Evolutionary conservation across 2,329 filamentous ascomycete genomes (phyloP).

Genomic region (Xylariomycetidae sp.): DNA sequence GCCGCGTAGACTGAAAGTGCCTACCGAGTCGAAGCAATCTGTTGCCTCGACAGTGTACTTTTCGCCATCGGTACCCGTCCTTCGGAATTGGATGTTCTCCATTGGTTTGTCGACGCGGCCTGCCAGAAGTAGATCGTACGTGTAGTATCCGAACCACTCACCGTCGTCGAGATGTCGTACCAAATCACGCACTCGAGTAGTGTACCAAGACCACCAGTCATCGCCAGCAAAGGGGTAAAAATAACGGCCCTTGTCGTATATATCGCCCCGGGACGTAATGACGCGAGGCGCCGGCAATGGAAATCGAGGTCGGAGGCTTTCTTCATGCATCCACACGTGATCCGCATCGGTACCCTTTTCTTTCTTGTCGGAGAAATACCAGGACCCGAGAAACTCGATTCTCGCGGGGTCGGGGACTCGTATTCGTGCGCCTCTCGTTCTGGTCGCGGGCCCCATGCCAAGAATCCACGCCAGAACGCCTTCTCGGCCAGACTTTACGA

Average conservation of each 20-base stretch:
- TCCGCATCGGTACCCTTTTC: not conserved
- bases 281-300: conserved; percentile 10
- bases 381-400: conserved; percentile 11
- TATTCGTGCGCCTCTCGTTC: not conserved
- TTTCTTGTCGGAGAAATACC: conserved; percentile 5
- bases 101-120: conserved; percentile 5
- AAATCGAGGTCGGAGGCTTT: conserved; percentile 9
- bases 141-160: conserved; percentile 13
- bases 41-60: conserved; percentile 9
- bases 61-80: conserved; percentile 4
- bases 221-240: conserved; percentile 14
- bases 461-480: not conserved
- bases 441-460: not conserved
- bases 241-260: conserved; percentile 7
- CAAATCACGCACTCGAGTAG: conserved; percentile 12
- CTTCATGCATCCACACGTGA: conserved; percentile 1
- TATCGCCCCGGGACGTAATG: not conserved
- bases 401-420: conserved; percentile 8
- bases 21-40: conserved; percentile 4
- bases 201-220: conserved; percentile 17
- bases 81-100: conserved; percentile 8
- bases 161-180: conserved; percentile 9
- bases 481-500: conserved; percentile 1
- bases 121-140: conserved; percentile 1
- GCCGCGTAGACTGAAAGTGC: conserved; percentile 7